phyloP scores from a whole-genome alignment of 2,329 filamentous ascomycete genomes.

The Colletotrichum cordylinicola region DNA sequence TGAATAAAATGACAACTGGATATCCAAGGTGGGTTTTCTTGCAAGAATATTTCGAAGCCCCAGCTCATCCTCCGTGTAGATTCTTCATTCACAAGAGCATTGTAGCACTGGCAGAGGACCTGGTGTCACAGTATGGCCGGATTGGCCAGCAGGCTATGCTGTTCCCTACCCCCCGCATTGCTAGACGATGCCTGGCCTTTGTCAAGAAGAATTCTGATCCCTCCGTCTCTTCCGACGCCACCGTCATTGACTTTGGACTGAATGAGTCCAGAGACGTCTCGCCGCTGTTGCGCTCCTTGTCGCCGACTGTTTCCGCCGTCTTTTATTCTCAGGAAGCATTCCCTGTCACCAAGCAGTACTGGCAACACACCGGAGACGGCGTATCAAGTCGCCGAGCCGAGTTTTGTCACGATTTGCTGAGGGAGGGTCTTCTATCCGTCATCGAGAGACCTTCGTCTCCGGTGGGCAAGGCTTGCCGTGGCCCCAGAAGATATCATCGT shows the following conservation, averaged over 20 bases:
- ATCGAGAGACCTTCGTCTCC: slow-evolving; percentile 30
- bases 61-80: slow-evolving; percentile 48
- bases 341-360: slow-evolving; percentile 86
- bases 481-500: slow-evolving; percentile 81
- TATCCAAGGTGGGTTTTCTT: slow-evolving; percentile 74
- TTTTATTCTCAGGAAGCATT: slow-evolving; percentile 73
- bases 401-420: slow-evolving; percentile 80
- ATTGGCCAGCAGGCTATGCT: slow-evolving; percentile 76
- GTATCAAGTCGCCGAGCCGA: slow-evolving; percentile 90
- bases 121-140: slow-evolving; percentile 69
- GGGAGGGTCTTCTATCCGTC: slow-evolving; percentile 64
- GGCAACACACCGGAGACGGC: slow-evolving; percentile 95
- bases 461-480: slow-evolving; percentile 59
- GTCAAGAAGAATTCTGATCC: slow-evolving; percentile 65
- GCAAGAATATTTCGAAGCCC: not conserved
- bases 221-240: slow-evolving; percentile 52
- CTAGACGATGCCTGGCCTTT: slow-evolving; percentile 78
- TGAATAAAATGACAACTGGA: slow-evolving; percentile 83
- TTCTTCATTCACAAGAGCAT: slow-evolving; percentile 94
- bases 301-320: slow-evolving; percentile 71
- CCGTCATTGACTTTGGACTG: slow-evolving; percentile 68
- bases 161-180: slow-evolving; percentile 76
- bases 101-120: slow-evolving; percentile 71
- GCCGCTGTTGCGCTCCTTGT: slow-evolving; percentile 57
- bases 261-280: slow-evolving; percentile 59